Conservation (phyloP, 371 early-diverging fungal species). For the Dentiscutata heterogama region DNA sequence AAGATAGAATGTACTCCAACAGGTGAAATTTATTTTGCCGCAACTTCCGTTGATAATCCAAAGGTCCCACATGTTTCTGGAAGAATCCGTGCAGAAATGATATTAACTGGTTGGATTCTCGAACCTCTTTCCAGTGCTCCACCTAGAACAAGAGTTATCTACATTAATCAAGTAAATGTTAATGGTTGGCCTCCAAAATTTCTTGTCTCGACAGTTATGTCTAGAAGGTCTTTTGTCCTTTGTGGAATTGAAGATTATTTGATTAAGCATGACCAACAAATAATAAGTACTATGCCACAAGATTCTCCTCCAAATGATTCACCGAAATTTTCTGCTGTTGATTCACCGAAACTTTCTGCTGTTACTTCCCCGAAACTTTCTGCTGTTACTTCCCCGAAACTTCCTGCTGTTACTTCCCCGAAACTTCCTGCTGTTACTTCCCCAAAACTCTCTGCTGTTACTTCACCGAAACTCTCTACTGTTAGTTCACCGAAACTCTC, state of each 20-base stretch:
- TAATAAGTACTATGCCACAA: constrained; percentile 47
- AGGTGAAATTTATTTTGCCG: constrained; percentile 72
- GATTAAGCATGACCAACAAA: constrained; percentile 64
- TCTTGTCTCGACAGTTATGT: constrained; percentile 70
- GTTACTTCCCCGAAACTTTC: no score
- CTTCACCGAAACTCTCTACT: no score
- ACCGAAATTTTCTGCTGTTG: no score
- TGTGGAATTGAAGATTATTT: constrained; percentile 69
- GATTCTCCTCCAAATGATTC: no score
- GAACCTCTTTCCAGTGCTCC: constrained; percentile 64
- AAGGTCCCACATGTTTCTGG: constrained; percentile 66
- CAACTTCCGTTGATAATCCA: constrained; percentile 71
- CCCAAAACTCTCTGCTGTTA: no score
- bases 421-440: no score
- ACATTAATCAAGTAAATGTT: constrained; percentile 61
- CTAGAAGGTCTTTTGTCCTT: constrained; percentile 71
- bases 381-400: no score
- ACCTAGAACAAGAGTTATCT: constrained; percentile 69
- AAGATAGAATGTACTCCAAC: constrained; percentile 67
- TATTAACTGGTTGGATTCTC: constrained; percentile 73
- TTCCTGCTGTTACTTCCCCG: no score
- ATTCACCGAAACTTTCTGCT: no score
- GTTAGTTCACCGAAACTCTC: no score
- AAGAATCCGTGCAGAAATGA: constrained; percentile 67
- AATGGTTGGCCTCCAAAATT: constrained; percentile 71